Evolutionary conservation across 2,329 filamentous ascomycete genomes (phyloP).

Genomic region (Trichophyton simii): DNA sequence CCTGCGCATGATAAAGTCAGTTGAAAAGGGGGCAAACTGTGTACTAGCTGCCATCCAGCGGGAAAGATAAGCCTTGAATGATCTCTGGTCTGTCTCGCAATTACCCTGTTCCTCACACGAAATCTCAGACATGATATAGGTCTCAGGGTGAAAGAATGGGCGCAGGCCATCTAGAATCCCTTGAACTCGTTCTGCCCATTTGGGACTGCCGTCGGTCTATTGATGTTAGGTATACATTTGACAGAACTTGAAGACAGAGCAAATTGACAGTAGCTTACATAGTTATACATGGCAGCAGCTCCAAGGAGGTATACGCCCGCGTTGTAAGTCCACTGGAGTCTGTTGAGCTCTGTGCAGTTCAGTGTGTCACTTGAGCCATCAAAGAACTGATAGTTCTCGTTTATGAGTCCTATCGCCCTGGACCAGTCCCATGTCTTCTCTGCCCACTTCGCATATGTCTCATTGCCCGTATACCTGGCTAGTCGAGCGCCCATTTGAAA

Average conservation of each 20-base stretch:
- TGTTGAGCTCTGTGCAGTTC: conserved; percentile 51
- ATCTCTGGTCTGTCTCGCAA: conserved; percentile 60
- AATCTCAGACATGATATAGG: conserved; percentile 49
- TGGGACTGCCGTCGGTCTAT: conserved; percentile 29
- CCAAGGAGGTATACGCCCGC: conserved; percentile 48
- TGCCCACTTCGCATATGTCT: conserved; percentile 29
- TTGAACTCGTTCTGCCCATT: conserved; percentile 46
- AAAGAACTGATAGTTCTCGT: conserved; percentile 34
- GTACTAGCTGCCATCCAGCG: conserved; percentile 52
- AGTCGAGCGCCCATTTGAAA: conserved; percentile 38
- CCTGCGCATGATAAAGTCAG: conserved; percentile 43
- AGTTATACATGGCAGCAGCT: conserved; percentile 57
- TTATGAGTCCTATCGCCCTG: conserved; percentile 34
- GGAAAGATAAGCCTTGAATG: conserved; percentile 59
- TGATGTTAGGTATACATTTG: conserved; percentile 14
- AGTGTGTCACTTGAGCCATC: conserved; percentile 40
- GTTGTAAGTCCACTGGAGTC: conserved; percentile 54
- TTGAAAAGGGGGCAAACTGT: conserved; percentile 50
- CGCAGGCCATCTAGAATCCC: conserved; percentile 41
- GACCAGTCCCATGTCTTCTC: conserved; percentile 25
- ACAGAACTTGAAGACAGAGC: neutral
- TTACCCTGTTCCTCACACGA: conserved; percentile 49
- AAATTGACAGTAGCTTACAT: conserved; percentile 24
- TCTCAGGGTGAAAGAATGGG: conserved; percentile 41
- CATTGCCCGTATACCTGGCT: conserved; percentile 28